Evolutionary conservation across 2,329 filamentous ascomycete genomes (phyloP), one percentile per base, ranked within the genome.

Genomic region (Curvularia sp.): DNA sequence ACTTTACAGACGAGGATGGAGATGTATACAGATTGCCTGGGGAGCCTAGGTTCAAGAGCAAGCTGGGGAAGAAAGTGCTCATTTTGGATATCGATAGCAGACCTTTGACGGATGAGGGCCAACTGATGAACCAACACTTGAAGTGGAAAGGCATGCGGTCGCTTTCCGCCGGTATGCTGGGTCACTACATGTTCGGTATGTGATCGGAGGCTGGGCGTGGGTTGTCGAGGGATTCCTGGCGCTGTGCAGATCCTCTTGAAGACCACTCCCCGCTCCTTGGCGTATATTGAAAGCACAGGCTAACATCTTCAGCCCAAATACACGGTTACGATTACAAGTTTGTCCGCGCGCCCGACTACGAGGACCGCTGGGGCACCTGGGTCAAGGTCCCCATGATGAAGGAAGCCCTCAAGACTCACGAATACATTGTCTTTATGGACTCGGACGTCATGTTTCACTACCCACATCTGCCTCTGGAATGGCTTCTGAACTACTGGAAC

Each of bases 241-340:
- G 38, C 13, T 18, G 24, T 13, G 22, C 47, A 38, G 26, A 24
- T 48, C 18, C 30, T 30, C 20, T 24, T 18, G 13, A 22, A 24
- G 18, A 35, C 30, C 30, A 35, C 8, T 15, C 6, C 13, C 18
- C 10, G 12, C 18, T 28, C 20, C 20, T 24, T 41, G 49, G 24
- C 33, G 31, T 10, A 20, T 26, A 30, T 8, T 24, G 38, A 42
- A 41, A 13, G 46, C 31, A 46, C 41, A 20, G 5, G 48, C 65
- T 69, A 53, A 71, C 58, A 50, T 15, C 33, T 44, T n/a, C 61
- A 78, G 78, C 78, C 20, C 70, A 70, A 65, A 81, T 83, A 48
- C 82, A 83, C 65, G 81, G 81, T 5, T 83, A 82, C 67, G 79
- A 82, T 50, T 83, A 83, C 66, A 80, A 81, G 33, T 78, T 82